These are phyloP conservation scores for Cichorium intybus DNA, from an alignment of 140 eudicot species.

Conservation along the genomic window DNA sequence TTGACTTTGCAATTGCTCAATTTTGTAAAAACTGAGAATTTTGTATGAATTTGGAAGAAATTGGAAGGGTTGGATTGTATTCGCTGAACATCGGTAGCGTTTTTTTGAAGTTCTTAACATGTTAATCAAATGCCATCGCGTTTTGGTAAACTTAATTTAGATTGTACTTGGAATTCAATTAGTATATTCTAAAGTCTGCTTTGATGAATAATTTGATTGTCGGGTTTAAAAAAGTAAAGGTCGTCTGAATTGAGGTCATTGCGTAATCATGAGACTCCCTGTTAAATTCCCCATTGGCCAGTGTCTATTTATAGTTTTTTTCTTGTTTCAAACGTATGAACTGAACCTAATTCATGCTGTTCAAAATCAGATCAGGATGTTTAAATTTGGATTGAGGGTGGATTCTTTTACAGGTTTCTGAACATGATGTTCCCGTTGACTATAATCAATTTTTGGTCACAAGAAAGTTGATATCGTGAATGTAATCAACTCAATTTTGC, in stretches of 20 bases:
- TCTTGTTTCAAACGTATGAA: slow-evolving; percentile 9
- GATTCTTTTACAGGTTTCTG: background rate
- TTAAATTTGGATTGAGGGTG: background rate
- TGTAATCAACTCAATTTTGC: background rate
- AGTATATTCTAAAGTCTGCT: slow-evolving; percentile 11
- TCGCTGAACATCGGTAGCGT: background rate
- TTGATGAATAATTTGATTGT: slow-evolving; percentile 3
- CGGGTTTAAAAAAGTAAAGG: slow-evolving; percentile 5
- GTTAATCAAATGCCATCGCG: background rate
- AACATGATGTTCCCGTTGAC: background rate
- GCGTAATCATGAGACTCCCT: background rate
- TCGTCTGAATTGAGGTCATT: background rate
- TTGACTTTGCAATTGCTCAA: slow-evolving; percentile 2
- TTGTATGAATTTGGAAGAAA: slow-evolving; percentile 15
- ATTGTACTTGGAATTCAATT: background rate
- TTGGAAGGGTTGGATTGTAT: slow-evolving; percentile 9
- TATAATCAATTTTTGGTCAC: background rate
- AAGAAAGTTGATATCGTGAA: background rate
- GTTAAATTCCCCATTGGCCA: background rate
- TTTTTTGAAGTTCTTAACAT: background rate
- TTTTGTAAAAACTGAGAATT: background rate
- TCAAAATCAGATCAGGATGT: background rate
- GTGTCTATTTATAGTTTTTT: slow-evolving; percentile 1
- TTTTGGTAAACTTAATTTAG: background rate
- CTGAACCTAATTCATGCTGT: slow-evolving; percentile 1